These are phyloP conservation scores for Dianthus caryophyllus DNA, from an alignment of 148 eudicot genomes.

Conservation along the genomic window DNA sequence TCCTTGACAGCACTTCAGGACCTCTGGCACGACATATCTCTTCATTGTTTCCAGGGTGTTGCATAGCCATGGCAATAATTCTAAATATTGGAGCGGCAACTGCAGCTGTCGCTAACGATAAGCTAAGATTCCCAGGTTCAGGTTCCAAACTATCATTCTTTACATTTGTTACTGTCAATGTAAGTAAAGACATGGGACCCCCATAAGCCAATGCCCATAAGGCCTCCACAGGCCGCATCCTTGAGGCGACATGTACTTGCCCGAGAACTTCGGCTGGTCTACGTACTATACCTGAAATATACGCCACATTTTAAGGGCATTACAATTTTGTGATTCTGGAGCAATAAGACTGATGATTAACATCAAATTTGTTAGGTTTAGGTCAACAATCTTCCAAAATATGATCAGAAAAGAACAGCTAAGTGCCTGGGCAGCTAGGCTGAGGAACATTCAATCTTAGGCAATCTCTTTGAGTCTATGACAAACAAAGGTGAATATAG, in stretches of 20 bases:
- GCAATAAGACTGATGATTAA: not conserved
- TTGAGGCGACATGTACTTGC: slow-evolving; percentile 93
- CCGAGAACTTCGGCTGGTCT: slow-evolving; percentile 99
- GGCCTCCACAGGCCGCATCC: slow-evolving; percentile 90
- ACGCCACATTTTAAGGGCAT: slow-evolving; percentile 9
- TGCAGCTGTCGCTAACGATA: slow-evolving; percentile 59
- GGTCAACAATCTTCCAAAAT: not conserved
- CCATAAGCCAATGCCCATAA: slow-evolving; percentile 97
- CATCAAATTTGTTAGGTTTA: not conserved
- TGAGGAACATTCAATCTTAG: not conserved
- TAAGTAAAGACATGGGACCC: slow-evolving; percentile 94
- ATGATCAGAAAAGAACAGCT: not conserved
- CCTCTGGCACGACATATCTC: slow-evolving; percentile 76
- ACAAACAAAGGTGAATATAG: not conserved
- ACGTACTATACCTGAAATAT: slow-evolving; percentile 58
- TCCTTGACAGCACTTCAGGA: slow-evolving; percentile 84
- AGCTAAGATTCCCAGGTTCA: slow-evolving; percentile 49
- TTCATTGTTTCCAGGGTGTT: slow-evolving; percentile 86
- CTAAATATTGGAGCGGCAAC: slow-evolving; percentile 95
- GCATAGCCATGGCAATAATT: slow-evolving; percentile 81
- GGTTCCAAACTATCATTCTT: slow-evolving; percentile 75
- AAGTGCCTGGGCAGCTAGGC: not conserved
- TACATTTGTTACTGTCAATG: slow-evolving; percentile 69
- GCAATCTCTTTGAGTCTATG: not conserved
- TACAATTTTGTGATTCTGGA: not conserved